Base-by-base conservation (phyloP, 2,329 filamentous ascomycete species). In the Karstenula rhodostoma region DNA sequence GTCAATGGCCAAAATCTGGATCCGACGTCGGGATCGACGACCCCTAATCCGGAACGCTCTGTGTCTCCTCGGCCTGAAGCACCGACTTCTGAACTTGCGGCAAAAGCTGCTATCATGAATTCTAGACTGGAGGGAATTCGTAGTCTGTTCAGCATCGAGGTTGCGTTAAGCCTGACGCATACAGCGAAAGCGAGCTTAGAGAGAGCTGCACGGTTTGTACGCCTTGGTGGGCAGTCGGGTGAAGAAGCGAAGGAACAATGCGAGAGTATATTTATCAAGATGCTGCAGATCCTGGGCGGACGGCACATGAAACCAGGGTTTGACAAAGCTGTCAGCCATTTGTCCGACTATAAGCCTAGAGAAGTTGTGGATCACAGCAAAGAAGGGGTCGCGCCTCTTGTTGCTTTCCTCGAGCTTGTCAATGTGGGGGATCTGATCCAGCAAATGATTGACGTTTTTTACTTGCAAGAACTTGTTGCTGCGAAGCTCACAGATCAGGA, bases 401-500 rank as follows among this genome's bases (percentile, higher is more conserved):
- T 97, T 48, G 97, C 92, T 0, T 99, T 99, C 72, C 88, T 99
- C 62, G 95, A 99, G 79, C 86, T 99, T 29, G 95, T 99, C 76
- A 99, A 99, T 74, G 94, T 99, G 0, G 95, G 95, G 60, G 95
- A 99, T 76, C 84, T 99, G 59, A 99, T 99, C 69, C 93, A 96
- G 61, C 95, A 99, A 77, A 99, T 99, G 95, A 88, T 99, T 60
- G 95, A 99, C 75, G 93, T 99, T 35, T 99, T 99, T 76, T 99
- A 96, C 79, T 91, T 96, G 75, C 95, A 98, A 79, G 95, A 99
- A 80, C 86, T 99, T 29, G 88, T 93, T 6, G 86, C 88, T 0
- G 87, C 91, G 15, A 91, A 91, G 70, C 89, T 99, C 56, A 91
- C 91, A 1, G 94, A 98, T 74, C 89, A 91, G 46, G 96, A 96